Evolutionary conservation across 345 rosid genomes (phyloP), one percentile per base, ranked within the genome.

Genomic region (Eucalyptus sp.): DNA sequence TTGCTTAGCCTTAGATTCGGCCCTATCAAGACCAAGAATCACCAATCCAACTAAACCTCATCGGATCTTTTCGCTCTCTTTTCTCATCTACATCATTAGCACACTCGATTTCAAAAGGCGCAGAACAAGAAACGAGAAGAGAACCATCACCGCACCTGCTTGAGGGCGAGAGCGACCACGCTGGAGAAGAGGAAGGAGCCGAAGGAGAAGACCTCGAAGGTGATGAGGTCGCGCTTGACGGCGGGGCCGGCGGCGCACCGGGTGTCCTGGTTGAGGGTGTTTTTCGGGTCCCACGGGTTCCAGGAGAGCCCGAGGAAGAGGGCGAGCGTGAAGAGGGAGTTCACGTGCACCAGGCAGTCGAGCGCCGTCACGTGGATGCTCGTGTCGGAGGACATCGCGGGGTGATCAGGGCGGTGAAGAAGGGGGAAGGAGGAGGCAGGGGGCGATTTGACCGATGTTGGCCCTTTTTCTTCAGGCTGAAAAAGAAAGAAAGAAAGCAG

Each of bases 321-420:
- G 41, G 98, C 99, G 43, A 96, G 92, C 0, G 98, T 97, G 94
- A 97, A 97, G 89, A 96, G 98, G 41, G 99, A 96, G 95, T 96
- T 97, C 43, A 95, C 97, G 90, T 96, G 95, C 7, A 96, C 93
- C 88, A 98, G 91, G 86, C 94, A 96, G 92, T 96, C 99, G 7
- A 98, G 93, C 37, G 99, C 98, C 87, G 98, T 94, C 90, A 98
- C 91, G 90, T 96, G 98, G 92, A 96, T 94, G 91, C 94, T 95
- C 89, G 99, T 96, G 62, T 83, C 68, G 37, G 87, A n/a, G 50
- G 84, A 54, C 88, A 87, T 89, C 20, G 86, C 52, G n/a, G 43
- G 88, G 86, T 56, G 86, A 56, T 48, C 41, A 25, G 62, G 56
- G 56, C 54, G 31, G 68, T 43, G 46, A 56, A 22, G 62, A 56